Evolutionary conservation across 2,329 filamentous ascomycete species (phyloP), one percentile per base, ranked within the genome.

Genomic region (Gyromitra esculenta): DNA sequence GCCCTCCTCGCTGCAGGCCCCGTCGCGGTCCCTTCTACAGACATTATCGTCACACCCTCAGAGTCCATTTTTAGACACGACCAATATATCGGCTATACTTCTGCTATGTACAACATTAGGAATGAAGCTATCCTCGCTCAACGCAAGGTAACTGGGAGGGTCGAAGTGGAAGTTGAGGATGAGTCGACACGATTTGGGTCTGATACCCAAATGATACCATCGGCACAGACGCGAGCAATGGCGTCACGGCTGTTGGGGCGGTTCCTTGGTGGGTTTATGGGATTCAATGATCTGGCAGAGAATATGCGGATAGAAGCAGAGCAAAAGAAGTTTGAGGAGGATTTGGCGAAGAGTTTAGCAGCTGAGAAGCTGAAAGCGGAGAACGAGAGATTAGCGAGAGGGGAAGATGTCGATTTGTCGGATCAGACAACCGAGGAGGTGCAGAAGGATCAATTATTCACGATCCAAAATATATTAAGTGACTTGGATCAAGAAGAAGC

Each of bases 51-150:
- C 8, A 69, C 54, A 4, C 64, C 77, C 8, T 76, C 62, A 3
- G n/a, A 59, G n/a, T 62, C 74, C 1, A 60, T 66, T 7, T 77
- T 77, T 64, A 60, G 59, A 21, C 77, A 78, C 59, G 7, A 18
- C 2, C 39, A 56, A 11, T 73, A 78, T 31, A 73, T 78, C 31
- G 37, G 37, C 39, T 66, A 62, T n/a, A 62, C 59, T n/a, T 70
- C 70, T 41, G 21, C 41, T 21, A 13, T n/a, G 35, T 67, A 45
- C 39, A 11, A 43, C 13, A n/a, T 77, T 41, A 66, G n/a, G 31
- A 39, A 48, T 21, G 60, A 60, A 21, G 37, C 59, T 18, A 48
- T 77, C 21, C 31, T 75, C 3, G 41, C 43, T 48, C 35, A 31
- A 35, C 73, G 43, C 13, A 60, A 45, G 9, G 21, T 66, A 31